Evolutionary conservation across 2,329 filamentous ascomycete genomes (phyloP).

Genomic region (Didymella pomorum): DNA sequence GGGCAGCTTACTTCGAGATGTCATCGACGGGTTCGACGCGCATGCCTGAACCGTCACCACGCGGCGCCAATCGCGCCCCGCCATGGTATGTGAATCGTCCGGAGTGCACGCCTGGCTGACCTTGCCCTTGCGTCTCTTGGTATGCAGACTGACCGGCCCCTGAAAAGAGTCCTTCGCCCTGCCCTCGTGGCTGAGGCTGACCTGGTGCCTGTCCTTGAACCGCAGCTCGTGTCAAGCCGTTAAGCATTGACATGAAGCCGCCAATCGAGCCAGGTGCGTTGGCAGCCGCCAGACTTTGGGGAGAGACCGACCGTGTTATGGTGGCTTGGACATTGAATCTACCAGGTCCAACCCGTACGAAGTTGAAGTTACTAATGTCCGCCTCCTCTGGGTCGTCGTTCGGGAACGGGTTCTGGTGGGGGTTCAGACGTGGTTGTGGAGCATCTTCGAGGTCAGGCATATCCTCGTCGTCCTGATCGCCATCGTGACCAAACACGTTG

Average conservation of each 20-base stretch:
- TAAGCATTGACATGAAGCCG: constrained; percentile 58
- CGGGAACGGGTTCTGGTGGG: constrained; percentile 60
- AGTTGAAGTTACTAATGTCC: constrained; percentile 58
- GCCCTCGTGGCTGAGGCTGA: constrained; percentile 27
- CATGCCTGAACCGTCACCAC: constrained; percentile 61
- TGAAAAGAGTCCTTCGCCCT: constrained; percentile 28
- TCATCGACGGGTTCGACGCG: constrained; percentile 57
- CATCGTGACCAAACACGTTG: constrained; percentile 35
- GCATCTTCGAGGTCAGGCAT: constrained; percentile 41
- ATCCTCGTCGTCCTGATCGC: constrained; percentile 41
- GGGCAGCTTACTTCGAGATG: constrained; percentile 43
- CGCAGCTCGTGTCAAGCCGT: constrained; percentile 53
- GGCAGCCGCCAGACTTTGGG: constrained; percentile 28
- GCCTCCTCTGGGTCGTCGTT: constrained; percentile 59
- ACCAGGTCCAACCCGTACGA: constrained; percentile 48
- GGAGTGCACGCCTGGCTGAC: constrained; percentile 23
- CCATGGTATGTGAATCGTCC: constrained; percentile 44
- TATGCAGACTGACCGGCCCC: constrained; percentile 25
- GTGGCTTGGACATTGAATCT: constrained; percentile 48
- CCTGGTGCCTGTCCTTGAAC: constrained; percentile 22
- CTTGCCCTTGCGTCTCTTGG: constrained; percentile 27
- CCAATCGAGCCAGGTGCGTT: constrained; percentile 45
- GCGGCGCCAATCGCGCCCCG: constrained; percentile 56
- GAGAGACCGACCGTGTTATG: constrained; percentile 44
- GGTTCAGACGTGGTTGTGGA: constrained; percentile 37